Conservation (phyloP, 2,329 filamentous ascomycete genomes). For the Geosmithia flava region DNA sequence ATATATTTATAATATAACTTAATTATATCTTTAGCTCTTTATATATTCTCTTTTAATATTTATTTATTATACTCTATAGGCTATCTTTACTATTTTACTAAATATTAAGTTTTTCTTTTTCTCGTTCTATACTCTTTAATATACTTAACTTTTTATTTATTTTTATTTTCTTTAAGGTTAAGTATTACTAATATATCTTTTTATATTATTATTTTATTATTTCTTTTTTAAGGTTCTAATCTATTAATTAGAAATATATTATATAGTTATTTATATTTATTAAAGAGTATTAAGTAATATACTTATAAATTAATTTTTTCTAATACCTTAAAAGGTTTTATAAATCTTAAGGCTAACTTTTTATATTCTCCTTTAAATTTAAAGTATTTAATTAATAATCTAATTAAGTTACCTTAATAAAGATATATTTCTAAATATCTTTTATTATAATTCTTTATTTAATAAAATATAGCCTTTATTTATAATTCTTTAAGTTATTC, state of each 20-base stretch:
- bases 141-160: too few species aligned
- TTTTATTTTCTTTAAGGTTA: too few species aligned
- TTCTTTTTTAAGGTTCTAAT: too few species aligned
- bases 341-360: constrained; percentile 8
- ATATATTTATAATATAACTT: too few species aligned
- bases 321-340: constrained; percentile 8
- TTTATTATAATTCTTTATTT: constrained; percentile 4
- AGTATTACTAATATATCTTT: too few species aligned
- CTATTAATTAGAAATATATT: too few species aligned
- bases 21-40: too few species aligned
- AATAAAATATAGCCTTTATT: constrained; percentile 3
- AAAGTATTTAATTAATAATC: constrained; percentile 6
- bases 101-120: constrained; percentile 4
- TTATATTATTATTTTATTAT: too few species aligned
- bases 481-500: constrained; percentile 2
- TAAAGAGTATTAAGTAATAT: constrained; percentile 6
- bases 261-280: constrained; percentile 2
- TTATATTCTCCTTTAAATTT: constrained; percentile 7
- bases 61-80: neutral
- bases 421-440: constrained; percentile 5
- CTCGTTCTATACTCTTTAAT: constrained; percentile 4
- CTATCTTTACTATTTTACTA: constrained; percentile 8
- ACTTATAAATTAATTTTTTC: too few species aligned
- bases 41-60: neutral
- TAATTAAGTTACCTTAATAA: constrained; percentile 4